phyloP scores from a whole-genome alignment of 2,329 filamentous ascomycete genomes.

The Cordyceps farinosa region DNA sequence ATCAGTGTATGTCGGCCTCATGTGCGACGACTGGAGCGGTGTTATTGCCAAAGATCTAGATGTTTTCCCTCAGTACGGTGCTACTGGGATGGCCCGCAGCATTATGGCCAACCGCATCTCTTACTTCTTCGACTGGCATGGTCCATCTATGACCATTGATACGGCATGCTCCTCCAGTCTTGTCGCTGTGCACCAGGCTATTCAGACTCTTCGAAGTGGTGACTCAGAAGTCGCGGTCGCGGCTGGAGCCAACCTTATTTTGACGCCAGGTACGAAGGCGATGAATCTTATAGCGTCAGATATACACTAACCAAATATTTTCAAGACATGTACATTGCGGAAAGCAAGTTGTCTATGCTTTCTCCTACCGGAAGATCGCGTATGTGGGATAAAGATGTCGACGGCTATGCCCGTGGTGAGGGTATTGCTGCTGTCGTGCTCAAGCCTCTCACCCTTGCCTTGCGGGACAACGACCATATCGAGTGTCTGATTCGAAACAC shows the following conservation, averaged over 20 bases:
- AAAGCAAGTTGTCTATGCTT: conserved; percentile 43
- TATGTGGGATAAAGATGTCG: conserved; percentile 41
- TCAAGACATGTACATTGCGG: conserved; percentile 14
- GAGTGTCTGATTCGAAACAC: conserved; percentile 45
- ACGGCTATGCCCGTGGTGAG: conserved; percentile 52
- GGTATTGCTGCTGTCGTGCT: conserved; percentile 45
- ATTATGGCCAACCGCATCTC: conserved; percentile 39
- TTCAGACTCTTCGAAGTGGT: conserved; percentile 24
- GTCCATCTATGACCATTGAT: conserved; percentile 31
- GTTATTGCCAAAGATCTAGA: background rate
- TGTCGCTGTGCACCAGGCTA: conserved; percentile 31
- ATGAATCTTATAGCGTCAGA: no score
- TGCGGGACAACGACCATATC: conserved; percentile 50
- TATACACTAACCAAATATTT: background rate
- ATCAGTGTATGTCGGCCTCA: conserved; percentile 3
- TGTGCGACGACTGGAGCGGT: conserved; percentile 11
- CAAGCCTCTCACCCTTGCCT: conserved; percentile 42
- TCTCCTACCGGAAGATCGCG: conserved; percentile 32
- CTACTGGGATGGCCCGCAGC: conserved; percentile 26
- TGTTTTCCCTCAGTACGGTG: background rate
- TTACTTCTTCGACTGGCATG: conserved; percentile 37
- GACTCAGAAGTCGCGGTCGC: conserved; percentile 35
- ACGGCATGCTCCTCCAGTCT: conserved; percentile 38
- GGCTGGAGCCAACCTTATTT: conserved; percentile 27
- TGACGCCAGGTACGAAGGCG: conserved; percentile 18